Evolutionary conservation across 164 flowering plant genomes (phyloP).

Genomic region (Taxillus chinensis): DNA sequence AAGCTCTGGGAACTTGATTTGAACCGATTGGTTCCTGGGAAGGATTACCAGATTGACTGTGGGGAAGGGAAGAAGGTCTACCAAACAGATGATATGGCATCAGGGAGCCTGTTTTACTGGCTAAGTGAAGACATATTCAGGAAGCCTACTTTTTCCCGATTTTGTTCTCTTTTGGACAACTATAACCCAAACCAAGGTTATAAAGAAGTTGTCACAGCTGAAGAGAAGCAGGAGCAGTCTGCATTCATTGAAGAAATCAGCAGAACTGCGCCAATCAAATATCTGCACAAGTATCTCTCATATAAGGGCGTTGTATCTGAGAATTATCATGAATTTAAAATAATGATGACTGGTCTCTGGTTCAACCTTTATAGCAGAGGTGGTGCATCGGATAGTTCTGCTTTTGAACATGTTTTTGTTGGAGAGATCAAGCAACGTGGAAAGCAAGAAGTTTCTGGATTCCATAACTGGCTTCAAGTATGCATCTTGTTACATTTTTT

Average conservation of each 20-base stretch:
- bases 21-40: conserved; percentile 78
- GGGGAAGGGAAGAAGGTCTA: conserved; percentile 85
- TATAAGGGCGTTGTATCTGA: conserved; percentile 42
- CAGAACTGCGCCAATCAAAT: conserved; percentile 87
- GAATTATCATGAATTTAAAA: conserved; percentile 53
- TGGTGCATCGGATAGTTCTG: conserved; percentile 69
- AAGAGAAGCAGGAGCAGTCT: conserved; percentile 80
- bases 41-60: conserved; percentile 80
- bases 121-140: conserved; percentile 54
- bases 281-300: conserved; percentile 71
- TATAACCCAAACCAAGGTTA: conserved; percentile 76
- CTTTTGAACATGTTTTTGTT: conserved; percentile 97
- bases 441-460: conserved; percentile 78
- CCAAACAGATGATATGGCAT: conserved; percentile 75
- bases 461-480: conserved; percentile 99
- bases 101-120: conserved; percentile 59
- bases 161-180: conserved; percentile 82
- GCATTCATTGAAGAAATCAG: conserved; percentile 93
- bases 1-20: conserved; percentile 92
- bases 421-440: conserved; percentile 82
- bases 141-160: conserved; percentile 73
- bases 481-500: neutral
- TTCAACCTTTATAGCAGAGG: conserved; percentile 83
- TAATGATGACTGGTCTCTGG: conserved; percentile 62
- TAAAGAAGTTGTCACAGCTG: conserved; percentile 64